Conservation (phyloP, 192 early-diverging fungal species). For the Gonapodya sp. region DNA sequence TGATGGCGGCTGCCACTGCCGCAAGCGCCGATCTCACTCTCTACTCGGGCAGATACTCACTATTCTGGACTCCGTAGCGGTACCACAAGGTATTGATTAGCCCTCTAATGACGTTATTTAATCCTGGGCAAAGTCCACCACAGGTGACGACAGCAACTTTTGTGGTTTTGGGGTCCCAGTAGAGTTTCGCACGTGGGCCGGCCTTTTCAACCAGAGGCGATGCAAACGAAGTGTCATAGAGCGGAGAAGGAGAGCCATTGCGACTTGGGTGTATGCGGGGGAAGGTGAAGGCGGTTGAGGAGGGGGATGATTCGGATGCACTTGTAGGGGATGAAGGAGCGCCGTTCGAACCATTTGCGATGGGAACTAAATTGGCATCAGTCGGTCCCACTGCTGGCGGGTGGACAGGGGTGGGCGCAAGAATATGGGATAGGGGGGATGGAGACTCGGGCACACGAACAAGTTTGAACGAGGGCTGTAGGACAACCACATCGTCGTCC, state of each 20-base stretch:
- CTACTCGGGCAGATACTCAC: too few relatives aligned
- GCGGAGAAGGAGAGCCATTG: not conserved
- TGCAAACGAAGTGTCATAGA: not conserved
- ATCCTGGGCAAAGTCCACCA: constrained; percentile 13
- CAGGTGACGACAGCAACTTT: not conserved
- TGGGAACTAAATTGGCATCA: not conserved
- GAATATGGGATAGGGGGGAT: not conserved
- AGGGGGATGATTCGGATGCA: not conserved
- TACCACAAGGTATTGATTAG: constrained; percentile 12
- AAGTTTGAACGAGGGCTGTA: not conserved
- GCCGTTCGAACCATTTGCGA: not conserved
- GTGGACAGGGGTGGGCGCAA: not conserved
- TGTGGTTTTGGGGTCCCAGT: constrained; percentile 14
- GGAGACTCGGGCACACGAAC: not conserved
- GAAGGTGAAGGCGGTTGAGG: too few relatives aligned
- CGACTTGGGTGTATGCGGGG: not conserved
- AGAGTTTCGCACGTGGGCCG: constrained; percentile 16
- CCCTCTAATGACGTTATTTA: constrained; percentile 24
- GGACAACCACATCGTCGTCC: not conserved
- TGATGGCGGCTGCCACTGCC: too few relatives aligned
- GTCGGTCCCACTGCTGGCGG: not conserved
- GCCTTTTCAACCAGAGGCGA: constrained; percentile 14
- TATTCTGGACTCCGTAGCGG: constrained; percentile 19
- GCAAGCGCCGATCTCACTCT: too few relatives aligned
- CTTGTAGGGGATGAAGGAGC: not conserved